Percentiles rank a stretch among this genome's conserved stretches.
These are phyloP conservation scores for Circinella umbellata DNA, from an alignment of 371 early-diverging fungal species.

Conservation along the genomic window DNA sequence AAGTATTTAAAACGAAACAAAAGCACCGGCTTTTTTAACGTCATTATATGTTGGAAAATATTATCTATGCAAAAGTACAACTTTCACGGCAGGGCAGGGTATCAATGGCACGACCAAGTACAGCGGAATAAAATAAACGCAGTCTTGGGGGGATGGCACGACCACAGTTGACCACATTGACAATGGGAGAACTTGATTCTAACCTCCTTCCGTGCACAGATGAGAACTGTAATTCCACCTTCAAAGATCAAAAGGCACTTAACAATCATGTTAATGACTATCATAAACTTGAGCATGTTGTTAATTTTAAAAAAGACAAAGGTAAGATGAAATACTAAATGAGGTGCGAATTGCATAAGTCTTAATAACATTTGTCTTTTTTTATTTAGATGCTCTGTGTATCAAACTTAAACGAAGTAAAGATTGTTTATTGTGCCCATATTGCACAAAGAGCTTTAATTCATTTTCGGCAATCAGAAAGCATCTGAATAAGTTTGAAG, in stretches of 20 bases:
- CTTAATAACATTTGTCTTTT: constrained; percentile 1
- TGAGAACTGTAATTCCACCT: constrained; percentile 2
- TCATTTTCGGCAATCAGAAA: constrained; percentile 10
- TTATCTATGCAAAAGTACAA: too few species aligned
- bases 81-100: too few species aligned
- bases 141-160: too few species aligned
- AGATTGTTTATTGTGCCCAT: constrained; percentile 8
- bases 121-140: too few species aligned
- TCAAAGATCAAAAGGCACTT: not conserved
- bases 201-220: not conserved
- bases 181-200: not conserved
- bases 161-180: too few species aligned
- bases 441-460: constrained; percentile 3
- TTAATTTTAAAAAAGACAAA: not conserved
- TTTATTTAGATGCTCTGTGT: not conserved
- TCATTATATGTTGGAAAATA: too few species aligned
- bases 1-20: too few species aligned
- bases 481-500: constrained; percentile 2
- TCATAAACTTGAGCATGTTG: not conserved
- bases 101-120: too few species aligned
- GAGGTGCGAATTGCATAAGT: constrained; percentile 6
- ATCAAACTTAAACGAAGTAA: constrained; percentile 1
- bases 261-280: constrained; percentile 11
- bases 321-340: not conserved
- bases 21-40: too few species aligned